Evolutionary conservation across 139 green algal species (phyloP), one percentile per base, ranked within the genome.

Genomic region (Tetratostichococcus sp.): DNA sequence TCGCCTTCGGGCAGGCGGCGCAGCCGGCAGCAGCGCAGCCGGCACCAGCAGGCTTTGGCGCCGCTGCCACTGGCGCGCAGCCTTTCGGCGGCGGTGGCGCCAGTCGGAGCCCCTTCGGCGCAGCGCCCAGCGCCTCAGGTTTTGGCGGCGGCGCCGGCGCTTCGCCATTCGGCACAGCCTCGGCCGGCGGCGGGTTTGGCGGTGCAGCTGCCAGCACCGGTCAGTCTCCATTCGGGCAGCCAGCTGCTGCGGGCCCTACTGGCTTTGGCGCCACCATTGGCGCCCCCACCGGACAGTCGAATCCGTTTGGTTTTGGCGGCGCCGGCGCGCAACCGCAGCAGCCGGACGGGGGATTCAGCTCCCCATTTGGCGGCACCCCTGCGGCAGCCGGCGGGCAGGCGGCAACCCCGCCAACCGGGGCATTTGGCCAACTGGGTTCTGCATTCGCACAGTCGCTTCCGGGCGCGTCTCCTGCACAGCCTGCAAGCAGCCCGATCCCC

Each of bases 21-120:
- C 78, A 81, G 26, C 65, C 70, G 31, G 34, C 74, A 17, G 69
- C 65, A 16, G 22, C n/a, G n/a, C n/a, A n/a, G n/a, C n/a, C n/a
- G n/a, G n/a, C n/a, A n/a, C n/a, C n/a, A n/a, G n/a, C n/a, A n/a
- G n/a, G 57, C 50, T 50, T 1, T 2, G 69, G 62, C 39, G n/a
- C n/a, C n/a, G n/a, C 75, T 23, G 58, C 77, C 4, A 28, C 72
- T 28, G 28, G n/a, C 30, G 21, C 5, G 19, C 26, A 4, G 30
- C 33, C 30, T 8, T 79, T 79, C 74, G 31, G 19, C 31, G 26
- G 65, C 43, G 4, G 39, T 69, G n/a, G n/a, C n/a, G n/a, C n/a
- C n/a, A n/a, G n/a, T n/a, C n/a, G n/a, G n/a, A n/a, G n/a, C n/a
- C n/a, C 16, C 50, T 50, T 1, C 1, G 69, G 62, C 39, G 39